Conservation (phyloP, 2,329 filamentous ascomycete genomes). For the Talaromyces sp. region DNA sequence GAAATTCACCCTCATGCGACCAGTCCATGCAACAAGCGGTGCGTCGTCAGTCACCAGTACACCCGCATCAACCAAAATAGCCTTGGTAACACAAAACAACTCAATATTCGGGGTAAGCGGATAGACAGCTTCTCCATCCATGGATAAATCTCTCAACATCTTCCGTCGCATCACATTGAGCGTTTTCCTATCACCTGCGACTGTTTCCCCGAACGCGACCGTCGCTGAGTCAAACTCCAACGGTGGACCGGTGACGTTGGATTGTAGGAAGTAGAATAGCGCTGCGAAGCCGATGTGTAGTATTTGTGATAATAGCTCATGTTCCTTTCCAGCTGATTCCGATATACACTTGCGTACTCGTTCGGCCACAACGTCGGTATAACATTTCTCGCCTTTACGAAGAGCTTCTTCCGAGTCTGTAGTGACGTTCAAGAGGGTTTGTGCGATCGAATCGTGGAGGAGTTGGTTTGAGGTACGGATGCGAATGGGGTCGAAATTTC, state of each 20-base stretch:
- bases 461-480: conserved; percentile 35
- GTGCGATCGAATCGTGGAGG: conserved; percentile 39
- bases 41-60: conserved; percentile 43
- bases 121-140: conserved; percentile 86
- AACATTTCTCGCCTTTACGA: conserved; percentile 35
- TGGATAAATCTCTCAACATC: conserved; percentile 68
- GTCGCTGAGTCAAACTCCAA: conserved; percentile 58
- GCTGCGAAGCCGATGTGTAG: conserved; percentile 65
- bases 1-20: conserved; percentile 69
- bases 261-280: conserved; percentile 77
- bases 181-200: conserved; percentile 37
- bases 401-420: conserved; percentile 27
- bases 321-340: conserved; percentile 17
- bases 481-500: conserved; percentile 37
- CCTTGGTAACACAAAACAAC: conserved; percentile 74
- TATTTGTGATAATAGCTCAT: conserved; percentile 36
- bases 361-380: conserved; percentile 38
- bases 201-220: conserved; percentile 42
- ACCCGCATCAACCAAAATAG: conserved; percentile 52
- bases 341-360: conserved; percentile 30
- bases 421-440: conserved; percentile 36
- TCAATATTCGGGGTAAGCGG: conserved; percentile 79
- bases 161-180: conserved; percentile 51
- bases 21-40: conserved; percentile 55
- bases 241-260: conserved; percentile 83